Base-by-base conservation (phyloP, 1,284 basidiomycete species). In the Calocybe gambosa region DNA sequence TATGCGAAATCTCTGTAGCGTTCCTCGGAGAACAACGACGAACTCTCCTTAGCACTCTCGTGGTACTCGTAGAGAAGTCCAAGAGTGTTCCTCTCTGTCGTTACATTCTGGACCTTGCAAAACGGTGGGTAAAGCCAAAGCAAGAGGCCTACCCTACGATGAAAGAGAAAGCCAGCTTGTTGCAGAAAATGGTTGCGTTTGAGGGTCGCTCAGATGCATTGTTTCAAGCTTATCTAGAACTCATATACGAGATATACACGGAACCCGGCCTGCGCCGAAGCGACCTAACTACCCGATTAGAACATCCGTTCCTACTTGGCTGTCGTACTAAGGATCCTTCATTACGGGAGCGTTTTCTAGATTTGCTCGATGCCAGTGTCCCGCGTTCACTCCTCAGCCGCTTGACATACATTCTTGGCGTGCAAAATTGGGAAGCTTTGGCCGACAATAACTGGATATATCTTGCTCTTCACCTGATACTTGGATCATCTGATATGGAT, bases 401-500 rank as follows among this genome's bases (percentile, higher is more conserved):
- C 21, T 66, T 99, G 41, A 88, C 89, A 43, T 98, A 96, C 65
- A 82, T 99, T 52, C 75, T 96, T 42, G 93, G 92, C 21, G 84
- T 93, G 16, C 94, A 99, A 67, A 95, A 78, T 62, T 99, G 97
- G 96, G 96, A 99, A 55, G 81, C 86, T 8, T 68, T 99, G 15
- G 84, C 90, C 1, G 93, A 97, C 55, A 82, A 89, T 50, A 94
- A 97, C 62, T 99, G 96, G 96, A 88, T 96, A 39, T 87, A 90
- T 54, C 79, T 98, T 37, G 92, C 93, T 26, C 72, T 98, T 20
- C 89, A 96, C 59, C 80, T 99, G 20, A 69, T 98, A 16, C 78
- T 99, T 9, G 91, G 93, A 15, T 78, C 88, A 10, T 75, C 85
- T n/a, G 88, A 95, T 57, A 67, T 69, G 9, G 84, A 91, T 43